Evolutionary conservation across 2,329 filamentous ascomycete genomes (phyloP).

Genomic region (Daldinia eschscholtzii): DNA sequence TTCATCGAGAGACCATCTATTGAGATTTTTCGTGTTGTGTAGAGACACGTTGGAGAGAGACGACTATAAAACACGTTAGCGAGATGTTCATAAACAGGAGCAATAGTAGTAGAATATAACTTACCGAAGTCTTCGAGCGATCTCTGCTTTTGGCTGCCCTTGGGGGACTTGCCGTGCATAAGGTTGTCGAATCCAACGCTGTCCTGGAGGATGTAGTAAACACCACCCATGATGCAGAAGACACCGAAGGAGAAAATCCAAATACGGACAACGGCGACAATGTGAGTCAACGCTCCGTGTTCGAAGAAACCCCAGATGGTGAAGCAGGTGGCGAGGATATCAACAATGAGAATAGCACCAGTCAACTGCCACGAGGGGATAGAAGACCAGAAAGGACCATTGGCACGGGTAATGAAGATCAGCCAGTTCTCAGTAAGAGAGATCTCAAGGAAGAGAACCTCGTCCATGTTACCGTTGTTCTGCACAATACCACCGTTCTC

Average conservation of each 20-base stretch:
- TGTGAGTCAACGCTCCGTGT: constrained; percentile 72
- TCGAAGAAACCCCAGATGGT: constrained; percentile 88
- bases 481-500: constrained; percentile 86
- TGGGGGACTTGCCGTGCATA: constrained; percentile 89
- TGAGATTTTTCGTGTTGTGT: constrained; percentile 91
- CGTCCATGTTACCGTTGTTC: constrained; percentile 86
- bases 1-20: constrained; percentile 58
- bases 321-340: constrained; percentile 88
- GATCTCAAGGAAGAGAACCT: constrained; percentile 89
- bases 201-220: constrained; percentile 84
- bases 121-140: constrained; percentile 91
- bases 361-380: constrained; percentile 87
- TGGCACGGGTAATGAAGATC: constrained; percentile 95
- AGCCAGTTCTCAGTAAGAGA: constrained; percentile 95
- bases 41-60: constrained; percentile 89
- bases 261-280: constrained; percentile 87
- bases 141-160: constrained; percentile 85
- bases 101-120: constrained; percentile 53
- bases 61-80: constrained; percentile 73
- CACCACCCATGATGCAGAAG: constrained; percentile 82
- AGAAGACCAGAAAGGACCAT: constrained; percentile 92
- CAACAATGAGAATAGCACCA: constrained; percentile 83
- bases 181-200: constrained; percentile 88
- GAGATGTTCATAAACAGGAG: constrained; percentile 17
- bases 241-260: constrained; percentile 94